phyloP scores from a whole-genome alignment of 1,284 basidiomycete species.

The Ustilago bromivora region DNA sequence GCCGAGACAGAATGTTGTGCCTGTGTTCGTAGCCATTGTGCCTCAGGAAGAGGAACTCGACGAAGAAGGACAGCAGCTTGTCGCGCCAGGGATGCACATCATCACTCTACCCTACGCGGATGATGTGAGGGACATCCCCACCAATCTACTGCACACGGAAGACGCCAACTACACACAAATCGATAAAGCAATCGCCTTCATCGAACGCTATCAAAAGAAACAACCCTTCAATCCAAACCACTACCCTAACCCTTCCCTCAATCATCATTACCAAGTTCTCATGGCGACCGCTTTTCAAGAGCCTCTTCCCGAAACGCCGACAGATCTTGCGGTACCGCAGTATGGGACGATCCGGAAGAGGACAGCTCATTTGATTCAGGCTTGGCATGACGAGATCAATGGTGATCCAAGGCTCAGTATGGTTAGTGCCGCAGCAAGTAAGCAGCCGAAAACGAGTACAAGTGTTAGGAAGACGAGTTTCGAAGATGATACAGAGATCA shows the following conservation, averaged over 20 bases:
- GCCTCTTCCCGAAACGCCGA: constrained; percentile 73
- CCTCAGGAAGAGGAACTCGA: constrained; percentile 81
- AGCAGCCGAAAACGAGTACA: constrained; percentile 30
- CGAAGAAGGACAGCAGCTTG: constrained; percentile 77
- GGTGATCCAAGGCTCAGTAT: constrained; percentile 72
- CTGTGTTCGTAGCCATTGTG: constrained; percentile 84
- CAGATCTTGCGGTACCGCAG: constrained; percentile 84
- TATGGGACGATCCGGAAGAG: constrained; percentile 83
- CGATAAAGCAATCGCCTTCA: constrained; percentile 79
- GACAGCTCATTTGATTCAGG: constrained; percentile 79
- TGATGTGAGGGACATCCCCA: constrained; percentile 84
- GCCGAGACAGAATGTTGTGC: constrained; percentile 79
- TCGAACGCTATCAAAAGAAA: constrained; percentile 83
- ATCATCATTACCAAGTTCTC: constrained; percentile 87
- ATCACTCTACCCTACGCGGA: constrained; percentile 92
- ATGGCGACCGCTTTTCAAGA: constrained; percentile 92
- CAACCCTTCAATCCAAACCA: constrained; percentile 86
- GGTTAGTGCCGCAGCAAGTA: constrained; percentile 11
- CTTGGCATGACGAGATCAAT: constrained; percentile 80
- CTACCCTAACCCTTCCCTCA: constrained; percentile 88
- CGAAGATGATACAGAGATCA: constrained; percentile 47
- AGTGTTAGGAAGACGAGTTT: constrained; percentile 41
- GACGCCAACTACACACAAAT: constrained; percentile 79
- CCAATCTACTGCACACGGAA: constrained; percentile 45
- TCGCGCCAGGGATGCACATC: constrained; percentile 91